Conservation (phyloP, 2,329 filamentous ascomycete species). For the Pseudocercospora musae region DNA sequence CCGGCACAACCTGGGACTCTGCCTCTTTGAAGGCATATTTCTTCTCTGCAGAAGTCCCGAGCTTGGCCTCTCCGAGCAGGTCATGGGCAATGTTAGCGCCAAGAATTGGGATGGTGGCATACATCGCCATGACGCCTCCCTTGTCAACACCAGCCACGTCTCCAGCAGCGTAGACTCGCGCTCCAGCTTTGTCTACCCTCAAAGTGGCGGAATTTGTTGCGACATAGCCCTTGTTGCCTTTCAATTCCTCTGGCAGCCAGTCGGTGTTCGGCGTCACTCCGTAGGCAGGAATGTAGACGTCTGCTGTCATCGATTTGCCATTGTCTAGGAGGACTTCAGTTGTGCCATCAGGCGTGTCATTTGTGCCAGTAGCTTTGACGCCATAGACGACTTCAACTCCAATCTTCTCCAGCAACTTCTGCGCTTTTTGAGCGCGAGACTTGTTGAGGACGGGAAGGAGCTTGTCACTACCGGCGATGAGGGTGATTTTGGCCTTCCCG, state of each 20-base stretch:
- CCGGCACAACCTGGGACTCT: slow-evolving; percentile 32
- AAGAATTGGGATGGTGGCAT: slow-evolving; percentile 40
- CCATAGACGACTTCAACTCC: slow-evolving; percentile 41
- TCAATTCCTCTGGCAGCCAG: slow-evolving; percentile 49
- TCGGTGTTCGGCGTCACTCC: slow-evolving; percentile 53
- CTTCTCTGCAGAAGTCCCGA: slow-evolving; percentile 26
- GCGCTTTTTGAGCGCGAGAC: slow-evolving; percentile 42
- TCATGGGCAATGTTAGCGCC: slow-evolving; percentile 49
- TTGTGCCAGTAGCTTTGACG: slow-evolving; percentile 24
- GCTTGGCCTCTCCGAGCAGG: slow-evolving; percentile 36
- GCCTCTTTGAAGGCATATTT: slow-evolving; percentile 28
- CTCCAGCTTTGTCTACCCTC: slow-evolving; percentile 45
- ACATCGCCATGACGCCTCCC: slow-evolving; percentile 43
- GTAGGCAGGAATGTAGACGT: slow-evolving; percentile 53
- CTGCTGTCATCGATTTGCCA: slow-evolving; percentile 47
- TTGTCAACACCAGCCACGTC: slow-evolving; percentile 45
- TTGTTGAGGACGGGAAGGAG: slow-evolving; percentile 44
- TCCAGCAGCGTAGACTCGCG: slow-evolving; percentile 49
- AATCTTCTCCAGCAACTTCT: slow-evolving; percentile 45
- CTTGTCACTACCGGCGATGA: slow-evolving; percentile 42
- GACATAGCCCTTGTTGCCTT: slow-evolving; percentile 47
- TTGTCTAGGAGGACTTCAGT: slow-evolving; percentile 46
- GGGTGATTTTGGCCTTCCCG: slow-evolving; percentile 44
- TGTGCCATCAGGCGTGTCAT: slow-evolving; percentile 38
- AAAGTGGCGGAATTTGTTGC: slow-evolving; percentile 46